These are phyloP conservation scores for Metschnikowia koreensis DNA, from an alignment of 805 yeast species.

Conservation along the genomic window DNA sequence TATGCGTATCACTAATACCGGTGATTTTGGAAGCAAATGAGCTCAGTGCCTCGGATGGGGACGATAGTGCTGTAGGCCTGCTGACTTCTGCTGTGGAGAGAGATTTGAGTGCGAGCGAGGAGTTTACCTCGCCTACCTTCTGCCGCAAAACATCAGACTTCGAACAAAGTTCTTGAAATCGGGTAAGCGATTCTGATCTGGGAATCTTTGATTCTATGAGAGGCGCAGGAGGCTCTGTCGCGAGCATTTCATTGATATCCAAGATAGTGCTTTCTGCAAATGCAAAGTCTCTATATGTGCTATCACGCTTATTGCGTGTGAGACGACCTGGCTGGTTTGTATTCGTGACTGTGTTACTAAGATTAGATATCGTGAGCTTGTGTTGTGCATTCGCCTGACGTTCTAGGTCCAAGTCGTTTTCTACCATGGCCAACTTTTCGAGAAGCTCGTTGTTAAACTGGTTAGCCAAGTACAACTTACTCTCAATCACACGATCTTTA, in stretches of 20 bases:
- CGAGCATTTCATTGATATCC: conserved; percentile 20
- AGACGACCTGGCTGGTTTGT: conserved; percentile 1
- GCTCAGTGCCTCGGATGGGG: not conserved
- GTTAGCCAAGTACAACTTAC: conserved; percentile 32
- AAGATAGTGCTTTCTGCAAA: conserved; percentile 18
- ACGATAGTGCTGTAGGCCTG: conserved; percentile 1
- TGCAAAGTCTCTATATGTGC: conserved; percentile 15
- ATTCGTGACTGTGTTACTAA: conserved; percentile 5
- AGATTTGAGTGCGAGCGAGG: conserved; percentile 11
- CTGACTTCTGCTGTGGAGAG: conserved; percentile 7
- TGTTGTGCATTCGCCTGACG: conserved; percentile 16
- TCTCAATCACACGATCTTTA: conserved; percentile 35
- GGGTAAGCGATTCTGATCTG: conserved; percentile 31
- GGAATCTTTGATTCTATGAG: conserved; percentile 7
- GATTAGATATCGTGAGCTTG: conserved; percentile 15
- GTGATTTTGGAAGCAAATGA: not conserved
- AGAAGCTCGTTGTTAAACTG: conserved; percentile 42
- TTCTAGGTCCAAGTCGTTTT: conserved; percentile 33
- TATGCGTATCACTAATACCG: not conserved
- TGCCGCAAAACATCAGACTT: conserved; percentile 18
- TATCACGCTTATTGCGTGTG: conserved; percentile 8
- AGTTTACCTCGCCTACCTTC: conserved; percentile 17
- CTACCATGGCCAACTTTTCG: conserved; percentile 42
- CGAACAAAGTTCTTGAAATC: conserved; percentile 29
- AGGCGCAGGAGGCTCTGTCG: conserved; percentile 15